A percentile compares a stretch with the other conserved stretches of the same genome.
Evolutionary conservation across 352 stramenopile genomes (phyloP).

Genomic region (Phytophthora gonapodyides): DNA sequence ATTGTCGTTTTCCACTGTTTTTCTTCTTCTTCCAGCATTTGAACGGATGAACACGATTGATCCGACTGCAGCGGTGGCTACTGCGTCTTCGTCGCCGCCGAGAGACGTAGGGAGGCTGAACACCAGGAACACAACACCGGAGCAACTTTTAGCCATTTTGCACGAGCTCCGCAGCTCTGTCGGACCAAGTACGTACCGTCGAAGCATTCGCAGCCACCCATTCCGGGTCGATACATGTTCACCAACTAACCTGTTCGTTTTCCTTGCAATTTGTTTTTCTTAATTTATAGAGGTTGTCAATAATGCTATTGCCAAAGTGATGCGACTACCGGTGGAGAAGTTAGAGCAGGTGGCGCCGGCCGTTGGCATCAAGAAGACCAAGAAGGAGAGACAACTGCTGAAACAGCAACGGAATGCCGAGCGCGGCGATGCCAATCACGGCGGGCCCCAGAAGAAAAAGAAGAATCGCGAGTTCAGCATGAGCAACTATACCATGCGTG

Average conservation of each 20-base stretch:
- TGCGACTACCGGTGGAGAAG: constrained; percentile 30
- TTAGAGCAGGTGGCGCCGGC: constrained; percentile 1
- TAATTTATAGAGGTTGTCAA: constrained; percentile 61
- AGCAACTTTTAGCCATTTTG: constrained; percentile 70
- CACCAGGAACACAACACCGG: constrained; percentile 39
- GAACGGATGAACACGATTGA: constrained; percentile 16
- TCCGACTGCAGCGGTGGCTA: constrained; percentile 3
- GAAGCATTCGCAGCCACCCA: constrained; percentile 3
- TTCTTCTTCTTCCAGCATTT: background rate
- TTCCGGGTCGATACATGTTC: constrained; percentile 15
- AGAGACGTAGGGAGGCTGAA: constrained; percentile 36
- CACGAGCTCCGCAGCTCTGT: constrained; percentile 60
- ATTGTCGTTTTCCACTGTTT: background rate
- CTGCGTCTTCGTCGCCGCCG: constrained; percentile 9
- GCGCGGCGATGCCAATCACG: constrained; percentile 1
- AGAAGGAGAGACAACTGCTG: constrained; percentile 34
- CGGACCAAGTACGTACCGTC: constrained; percentile 54
- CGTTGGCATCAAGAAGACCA: constrained; percentile 24
- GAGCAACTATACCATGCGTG: constrained; percentile 74
- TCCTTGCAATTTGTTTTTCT: constrained; percentile 7
- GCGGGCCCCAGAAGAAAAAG: constrained; percentile 46
- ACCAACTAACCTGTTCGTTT: constrained; percentile 11
- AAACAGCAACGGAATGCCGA: constrained; percentile 28
- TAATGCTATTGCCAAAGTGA: constrained; percentile 73
- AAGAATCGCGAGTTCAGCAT: constrained; percentile 77